Evolutionary conservation across 352 stramenopile genomes (phyloP), one percentile per base, ranked within the genome.

Genomic region (Phytophthora pistaciae): DNA sequence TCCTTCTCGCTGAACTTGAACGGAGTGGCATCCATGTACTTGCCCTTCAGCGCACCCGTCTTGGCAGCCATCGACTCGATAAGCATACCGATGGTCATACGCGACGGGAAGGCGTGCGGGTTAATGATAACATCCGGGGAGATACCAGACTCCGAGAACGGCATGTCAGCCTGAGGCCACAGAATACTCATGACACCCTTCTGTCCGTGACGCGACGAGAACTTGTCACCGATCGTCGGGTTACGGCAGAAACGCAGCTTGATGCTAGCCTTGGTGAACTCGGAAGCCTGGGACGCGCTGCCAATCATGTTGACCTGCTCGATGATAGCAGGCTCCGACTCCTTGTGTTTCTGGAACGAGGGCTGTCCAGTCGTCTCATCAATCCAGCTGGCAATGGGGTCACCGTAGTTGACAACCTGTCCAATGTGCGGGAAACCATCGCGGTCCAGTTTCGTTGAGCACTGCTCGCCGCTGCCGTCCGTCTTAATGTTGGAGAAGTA

Each of bases 51-150:
- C 21, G 98, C 97, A n/a, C 98, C 98, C 11, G 95, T 92, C 83
- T 99, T 99, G 29, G 98, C 98, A 29, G 98, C 98, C 98, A 99
- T 99, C 53, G 94, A 99, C 82, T 99, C 98, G 56, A 99, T 98
- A 33, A 96, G 68, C 89, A 97, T 97, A 58, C 90, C 90, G 56
- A 97, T 96, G 25, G 98, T 99, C 98, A 99, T 99, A 74, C 98
- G 96, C 78, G 96, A 99, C 55, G 98, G 97, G 78, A 98, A 97
- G 29, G 92, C 92, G 80, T 99, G 98, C 38, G 98, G 98, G 83
- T 99, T 99, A 84, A 99, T 99, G 78, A 99, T 99, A 52, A 99
- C 87, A 86, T 99, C 98, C 2, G 98, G 98, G 25, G 88, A 98
- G 65, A 99, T 99, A 21, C 98, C 98, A 62, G 92, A 98, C 82